Evolutionary conservation across 2,329 filamentous ascomycete species (phyloP).

Genomic region (Dactylellina leptospora): DNA sequence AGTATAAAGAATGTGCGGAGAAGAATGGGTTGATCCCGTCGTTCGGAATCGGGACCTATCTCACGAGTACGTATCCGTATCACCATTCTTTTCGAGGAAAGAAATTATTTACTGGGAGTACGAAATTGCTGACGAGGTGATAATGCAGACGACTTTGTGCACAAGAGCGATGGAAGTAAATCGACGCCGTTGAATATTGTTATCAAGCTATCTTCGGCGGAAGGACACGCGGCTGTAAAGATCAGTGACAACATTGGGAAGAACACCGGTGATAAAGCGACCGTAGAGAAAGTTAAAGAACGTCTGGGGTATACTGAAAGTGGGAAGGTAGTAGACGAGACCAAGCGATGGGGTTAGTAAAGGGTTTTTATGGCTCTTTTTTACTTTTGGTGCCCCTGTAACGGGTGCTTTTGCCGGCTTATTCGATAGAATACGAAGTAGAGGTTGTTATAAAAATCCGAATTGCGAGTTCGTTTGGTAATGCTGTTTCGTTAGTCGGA

Average conservation of each 20-base stretch:
- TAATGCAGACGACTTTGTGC: conserved; percentile 78
- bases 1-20: conserved; percentile 87
- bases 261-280: conserved; percentile 86
- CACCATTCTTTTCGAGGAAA: neutral
- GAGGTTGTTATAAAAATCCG: too few relatives aligned
- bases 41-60: conserved; percentile 93
- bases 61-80: conserved; percentile 72
- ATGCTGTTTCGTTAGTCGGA: neutral
- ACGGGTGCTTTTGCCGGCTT: too few relatives aligned
- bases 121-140: neutral
- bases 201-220: conserved; percentile 90
- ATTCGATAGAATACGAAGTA: too few relatives aligned
- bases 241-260: conserved; percentile 91
- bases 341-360: conserved; percentile 31
- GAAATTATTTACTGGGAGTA: neutral
- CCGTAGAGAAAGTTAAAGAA: conserved; percentile 83
- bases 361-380: neutral
- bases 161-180: conserved; percentile 71
- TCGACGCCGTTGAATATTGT: conserved; percentile 95
- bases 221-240: conserved; percentile 84
- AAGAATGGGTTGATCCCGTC: conserved; percentile 81
- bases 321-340: conserved; percentile 39
- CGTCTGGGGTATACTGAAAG: conserved; percentile 61
- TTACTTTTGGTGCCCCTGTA: too few relatives aligned
- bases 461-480: neutral